These are phyloP conservation scores for Gossypium sturtianum DNA, from an alignment of 345 rosid genomes.

Conservation along the genomic window DNA sequence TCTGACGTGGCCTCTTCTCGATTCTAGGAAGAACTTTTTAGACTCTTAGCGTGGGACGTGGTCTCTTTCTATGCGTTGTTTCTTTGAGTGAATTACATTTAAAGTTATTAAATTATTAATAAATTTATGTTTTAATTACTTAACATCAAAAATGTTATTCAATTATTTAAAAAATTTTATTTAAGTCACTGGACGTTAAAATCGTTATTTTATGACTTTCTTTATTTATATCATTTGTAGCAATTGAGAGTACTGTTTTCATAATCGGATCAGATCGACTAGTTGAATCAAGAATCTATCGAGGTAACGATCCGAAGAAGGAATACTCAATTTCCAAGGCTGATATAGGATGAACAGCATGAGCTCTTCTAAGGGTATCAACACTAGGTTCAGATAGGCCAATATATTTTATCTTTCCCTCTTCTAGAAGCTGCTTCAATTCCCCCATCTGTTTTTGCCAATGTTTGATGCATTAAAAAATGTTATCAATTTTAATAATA, in stretches of 20 bases:
- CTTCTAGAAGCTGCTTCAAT: constrained; percentile 36
- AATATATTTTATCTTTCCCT: constrained; percentile 37
- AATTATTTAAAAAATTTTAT: rapidly evolving
- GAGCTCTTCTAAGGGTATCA: constrained; percentile 38
- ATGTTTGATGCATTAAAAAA: background rate
- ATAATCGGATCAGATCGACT: too few relatives aligned
- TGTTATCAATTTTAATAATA: background rate
- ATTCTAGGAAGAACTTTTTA: background rate
- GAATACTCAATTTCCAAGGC: constrained; percentile 37
- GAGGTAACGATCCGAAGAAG: too few relatives aligned
- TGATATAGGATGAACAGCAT: constrained; percentile 43
- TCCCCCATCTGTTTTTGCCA: constrained; percentile 23
- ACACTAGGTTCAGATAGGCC: constrained; percentile 47
- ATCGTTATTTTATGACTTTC: rapidly evolving
- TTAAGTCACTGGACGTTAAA: too few relatives aligned
- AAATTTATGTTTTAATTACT: rapidly evolving
- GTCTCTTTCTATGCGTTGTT: too few relatives aligned
- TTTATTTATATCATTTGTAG: too few relatives aligned
- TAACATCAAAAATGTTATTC: rapidly evolving
- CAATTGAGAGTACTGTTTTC: too few relatives aligned
- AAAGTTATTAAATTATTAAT: rapidly evolving
- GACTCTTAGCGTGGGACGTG: background rate
- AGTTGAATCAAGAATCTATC: too few relatives aligned
- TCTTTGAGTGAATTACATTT: rapidly evolving
- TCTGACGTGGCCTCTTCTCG: background rate